Base-by-base conservation (phyloP, 192 early-diverging fungal species). In the Mortierella alpina region DNA sequence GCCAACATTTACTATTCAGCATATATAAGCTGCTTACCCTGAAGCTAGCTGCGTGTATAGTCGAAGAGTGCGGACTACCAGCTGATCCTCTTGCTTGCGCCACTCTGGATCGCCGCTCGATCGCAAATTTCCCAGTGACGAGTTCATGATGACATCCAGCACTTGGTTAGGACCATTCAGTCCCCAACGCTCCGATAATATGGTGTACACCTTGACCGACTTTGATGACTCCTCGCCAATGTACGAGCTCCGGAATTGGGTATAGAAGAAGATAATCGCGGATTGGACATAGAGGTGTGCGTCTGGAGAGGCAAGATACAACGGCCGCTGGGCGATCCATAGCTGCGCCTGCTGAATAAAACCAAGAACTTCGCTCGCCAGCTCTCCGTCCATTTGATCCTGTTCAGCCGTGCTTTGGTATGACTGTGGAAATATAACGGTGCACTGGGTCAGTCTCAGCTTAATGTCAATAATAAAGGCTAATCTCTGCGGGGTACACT, bases 261-360 rank as follows among this genome's bases (percentile, higher is more conserved):
- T 86, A 74, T 93, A 94, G 62, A 96, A 90, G 72, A 91, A 92
- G n/a, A 95, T 62, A 64, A 97, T 90, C 11, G 95, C 91, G 50
- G 91, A 84, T 73, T 96, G 94, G 3, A 97, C 84, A 51, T 90
- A 86, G 62, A 91, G 88, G 72, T 87, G 86, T n/a, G 84, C 73
- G 4, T 86, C 85, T 4, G 83, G 68, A 7, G 83, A 82, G 0
- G 85, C 85, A 10, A 89, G 84, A 49, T 80, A 75, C 44, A 83
- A 82, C 15, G 91, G 82, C 42, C 91, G 59, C 53, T 75, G 83
- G 12, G 69, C 46, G 15, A 66, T 77, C 77, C 78, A 87, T 58
- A 86, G 84, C 62, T 92, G 86, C 52, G 89, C 84, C 31, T 94
- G 84, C 31, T 93, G 86, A 68, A 95, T 90, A 41, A 95, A 85